Percentiles rank a stretch among this genome's conserved stretches.
phyloP scores from a whole-genome alignment of 176 grass and related monocot species.

The Oryza glaberrima region DNA sequence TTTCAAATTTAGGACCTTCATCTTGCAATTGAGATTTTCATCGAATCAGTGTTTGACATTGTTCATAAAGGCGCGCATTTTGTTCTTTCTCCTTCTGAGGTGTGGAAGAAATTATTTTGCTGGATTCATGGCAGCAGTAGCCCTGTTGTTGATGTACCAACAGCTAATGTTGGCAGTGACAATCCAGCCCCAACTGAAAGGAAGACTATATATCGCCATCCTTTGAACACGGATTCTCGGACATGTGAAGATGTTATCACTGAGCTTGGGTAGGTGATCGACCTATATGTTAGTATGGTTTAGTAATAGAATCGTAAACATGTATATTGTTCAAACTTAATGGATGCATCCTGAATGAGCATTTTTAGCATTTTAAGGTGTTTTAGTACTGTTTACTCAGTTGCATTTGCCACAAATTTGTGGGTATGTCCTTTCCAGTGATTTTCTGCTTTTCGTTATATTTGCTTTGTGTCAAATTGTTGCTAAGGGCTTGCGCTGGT shows the following conservation, averaged over 20 bases:
- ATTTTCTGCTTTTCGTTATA: constrained; percentile 16
- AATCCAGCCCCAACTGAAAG: constrained; percentile 71
- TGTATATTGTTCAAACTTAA: constrained; percentile 7
- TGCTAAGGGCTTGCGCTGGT: not conserved
- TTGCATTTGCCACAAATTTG: constrained; percentile 1
- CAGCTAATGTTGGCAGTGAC: constrained; percentile 68
- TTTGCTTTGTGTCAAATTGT: constrained; percentile 9
- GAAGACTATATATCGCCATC: constrained; percentile 64
- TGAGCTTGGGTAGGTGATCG: constrained; percentile 82
- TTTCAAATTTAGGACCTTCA: constrained; percentile 68
- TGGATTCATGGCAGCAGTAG: constrained; percentile 64
- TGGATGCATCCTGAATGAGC: constrained; percentile 8
- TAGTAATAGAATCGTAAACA: constrained; percentile 25
- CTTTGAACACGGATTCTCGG: constrained; percentile 90
- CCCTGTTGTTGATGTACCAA: constrained; percentile 57
- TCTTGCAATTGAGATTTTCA: constrained; percentile 93
- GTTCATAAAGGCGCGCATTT: constrained; percentile 84
- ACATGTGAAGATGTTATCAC: constrained; percentile 96
- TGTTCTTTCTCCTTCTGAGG: constrained; percentile 86
- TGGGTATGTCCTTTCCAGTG: not conserved
- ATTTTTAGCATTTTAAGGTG: constrained; percentile 19
- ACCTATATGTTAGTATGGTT: not conserved
- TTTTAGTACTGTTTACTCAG: not conserved
- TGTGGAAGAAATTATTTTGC: constrained; percentile 63
- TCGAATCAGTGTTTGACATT: constrained; percentile 88